Conservation (phyloP, 169 alveolate genomes). For the Eimeria brunetti region DNA sequence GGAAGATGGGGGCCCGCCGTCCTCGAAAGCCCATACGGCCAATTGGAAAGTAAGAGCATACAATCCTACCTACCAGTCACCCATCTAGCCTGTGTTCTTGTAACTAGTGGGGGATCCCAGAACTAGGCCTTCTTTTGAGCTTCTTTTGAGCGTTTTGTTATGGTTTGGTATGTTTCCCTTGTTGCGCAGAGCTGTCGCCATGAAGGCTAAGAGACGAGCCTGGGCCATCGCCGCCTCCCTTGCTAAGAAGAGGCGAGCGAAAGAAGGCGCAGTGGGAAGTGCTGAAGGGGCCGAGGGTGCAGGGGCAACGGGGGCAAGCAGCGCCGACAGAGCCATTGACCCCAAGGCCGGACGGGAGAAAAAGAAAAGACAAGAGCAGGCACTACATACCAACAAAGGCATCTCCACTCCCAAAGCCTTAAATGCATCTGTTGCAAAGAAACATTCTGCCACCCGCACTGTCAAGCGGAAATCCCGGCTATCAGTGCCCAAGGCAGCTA, state of each 20-base stretch:
- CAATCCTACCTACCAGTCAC: background rate
- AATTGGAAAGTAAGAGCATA: background rate
- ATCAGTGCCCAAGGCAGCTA: background rate
- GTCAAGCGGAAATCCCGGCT: background rate
- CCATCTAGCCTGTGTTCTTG: background rate
- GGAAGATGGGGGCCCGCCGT: background rate
- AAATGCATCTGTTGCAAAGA: background rate
- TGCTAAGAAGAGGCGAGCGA: constrained; percentile 39
- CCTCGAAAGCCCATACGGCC: constrained; percentile 58
- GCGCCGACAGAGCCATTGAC: background rate
- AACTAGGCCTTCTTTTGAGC: background rate
- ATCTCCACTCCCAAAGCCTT: background rate
- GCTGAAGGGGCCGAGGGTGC: background rate
- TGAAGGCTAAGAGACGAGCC: constrained; percentile 46
- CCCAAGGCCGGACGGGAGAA: background rate
- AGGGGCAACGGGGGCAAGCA: background rate
- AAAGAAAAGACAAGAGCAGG: background rate
- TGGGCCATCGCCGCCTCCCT: constrained; percentile 62
- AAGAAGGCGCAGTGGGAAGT: background rate
- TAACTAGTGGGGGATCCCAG: background rate
- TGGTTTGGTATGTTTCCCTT: background rate
- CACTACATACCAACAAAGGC: background rate
- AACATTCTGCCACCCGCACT: background rate
- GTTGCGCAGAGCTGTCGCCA: constrained; percentile 9
- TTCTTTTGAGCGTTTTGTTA: no score